Base-by-base conservation (phyloP, 2,329 filamentous ascomycete species). In the Colletotrichum horii region DNA sequence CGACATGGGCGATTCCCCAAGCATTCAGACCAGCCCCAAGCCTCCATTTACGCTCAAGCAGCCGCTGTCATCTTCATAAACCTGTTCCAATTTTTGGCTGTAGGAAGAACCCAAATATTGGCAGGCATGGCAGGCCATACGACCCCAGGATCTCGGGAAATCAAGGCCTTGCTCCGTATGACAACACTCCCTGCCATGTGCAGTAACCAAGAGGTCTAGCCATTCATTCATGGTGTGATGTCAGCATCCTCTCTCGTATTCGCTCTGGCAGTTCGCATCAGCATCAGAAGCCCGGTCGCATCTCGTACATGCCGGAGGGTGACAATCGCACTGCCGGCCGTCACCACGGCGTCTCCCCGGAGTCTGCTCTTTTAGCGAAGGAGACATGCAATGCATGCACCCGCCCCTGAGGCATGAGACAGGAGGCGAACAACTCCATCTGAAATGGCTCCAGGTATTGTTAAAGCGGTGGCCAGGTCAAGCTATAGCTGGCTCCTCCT, bases 401-500 rank as follows among this genome's bases (percentile, higher is more conserved):
- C 6, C 43, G 43, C 43, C 43, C 34, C n/a, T 48, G 43, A 12
- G 43, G 11, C 43, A 48, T 6, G 22, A 3, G n/a, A 14, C n/a
- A 48, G 0, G 43, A 22, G 43, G 43, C n/a, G n/a, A 48, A 48
- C 2, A 14, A 48, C 14, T 48, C 43, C 11, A 22, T 48, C 43
- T 22, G 43, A 48, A 6, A 48, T n/a, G 9, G n/a, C 11, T 22
- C 43, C 43, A 22, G 19, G 19, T 22, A n/a, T 22, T 14, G 19
- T 5, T 6, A 6, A n/a, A n/a, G 5, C 19, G 38, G 4, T 43
- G 38, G 19, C 5, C 1, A 0, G 8, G 38, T 6, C 38, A 1
- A 9, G 38, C 43, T 48, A 48, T 48, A 48, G n/a, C 43, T 48
- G 43, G n/a, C 43, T 48, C 43, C 6, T 48, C 22, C 43, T 48